Conservation (phyloP, 768 basidiomycete genomes). For the Phlebiopsis flavidoalba region DNA sequence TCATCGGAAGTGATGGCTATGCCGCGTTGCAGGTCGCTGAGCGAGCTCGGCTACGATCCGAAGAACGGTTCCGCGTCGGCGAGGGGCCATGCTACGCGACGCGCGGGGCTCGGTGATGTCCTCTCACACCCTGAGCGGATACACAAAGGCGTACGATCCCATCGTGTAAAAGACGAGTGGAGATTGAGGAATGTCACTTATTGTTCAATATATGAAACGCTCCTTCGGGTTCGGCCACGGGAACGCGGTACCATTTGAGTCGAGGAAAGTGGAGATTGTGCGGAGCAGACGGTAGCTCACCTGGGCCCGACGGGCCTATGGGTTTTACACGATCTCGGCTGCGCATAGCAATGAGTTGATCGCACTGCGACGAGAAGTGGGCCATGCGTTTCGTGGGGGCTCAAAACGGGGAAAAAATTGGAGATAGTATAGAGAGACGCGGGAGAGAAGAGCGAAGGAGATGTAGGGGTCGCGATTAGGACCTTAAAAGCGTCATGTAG, state of each 20-base stretch:
- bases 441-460: slow-evolving; percentile 3
- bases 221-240: slow-evolving; percentile 5
- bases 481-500: neutral
- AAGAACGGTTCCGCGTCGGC: neutral
- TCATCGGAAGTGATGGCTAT: slow-evolving; percentile 1
- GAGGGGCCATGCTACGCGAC: neutral
- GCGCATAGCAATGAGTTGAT: slow-evolving; percentile 8
- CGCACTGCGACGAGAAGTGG: slow-evolving; percentile 13
- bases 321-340: slow-evolving; percentile 16
- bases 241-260: slow-evolving; percentile 22
- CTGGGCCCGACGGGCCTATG: slow-evolving; percentile 18
- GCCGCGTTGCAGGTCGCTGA: slow-evolving; percentile 9
- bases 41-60: slow-evolving; percentile 22
- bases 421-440: no score
- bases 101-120: neutral
- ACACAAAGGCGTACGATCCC: neutral
- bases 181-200: slow-evolving; percentile 13
- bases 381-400: slow-evolving; percentile 7
- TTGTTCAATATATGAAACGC: no score
- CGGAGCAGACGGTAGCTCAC: slow-evolving; percentile 10
- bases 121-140: neutral
- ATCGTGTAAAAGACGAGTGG: slow-evolving; percentile 4
- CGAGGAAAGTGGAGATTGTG: slow-evolving; percentile 21
- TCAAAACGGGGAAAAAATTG: slow-evolving; percentile 6
- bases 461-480: neutral